Percentiles rank a stretch among this genome's conserved stretches.
phyloP scores from a whole-genome alignment of 2,329 filamentous ascomycete genomes.

The Fusarium camptoceras region DNA sequence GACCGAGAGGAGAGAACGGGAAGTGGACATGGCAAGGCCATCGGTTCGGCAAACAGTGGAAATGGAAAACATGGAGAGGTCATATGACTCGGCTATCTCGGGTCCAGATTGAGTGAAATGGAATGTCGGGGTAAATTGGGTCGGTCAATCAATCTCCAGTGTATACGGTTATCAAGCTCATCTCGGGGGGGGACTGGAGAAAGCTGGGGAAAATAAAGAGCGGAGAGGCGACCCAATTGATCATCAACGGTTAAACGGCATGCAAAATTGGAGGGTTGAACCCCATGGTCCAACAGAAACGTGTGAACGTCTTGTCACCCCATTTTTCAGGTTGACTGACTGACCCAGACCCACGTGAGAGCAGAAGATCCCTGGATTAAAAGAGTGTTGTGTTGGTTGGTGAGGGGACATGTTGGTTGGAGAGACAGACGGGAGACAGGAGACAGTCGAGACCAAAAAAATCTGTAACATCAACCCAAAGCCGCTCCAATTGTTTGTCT shows the following conservation, averaged over 20 bases:
- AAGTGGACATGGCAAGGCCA: not conserved
- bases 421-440: not conserved
- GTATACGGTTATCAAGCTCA: conserved; percentile 31
- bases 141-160: conserved; percentile 6
- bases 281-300: conserved; percentile 8
- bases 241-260: conserved; percentile 6
- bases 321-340: conserved; percentile 5
- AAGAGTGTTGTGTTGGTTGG: not conserved
- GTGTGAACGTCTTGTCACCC: conserved; percentile 1
- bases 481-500: conserved; percentile 18
- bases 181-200: conserved; percentile 14
- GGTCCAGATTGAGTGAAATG: not conserved
- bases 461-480: conserved; percentile 14
- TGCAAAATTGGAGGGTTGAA: conserved; percentile 22
- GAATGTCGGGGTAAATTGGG: not conserved
- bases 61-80: not conserved
- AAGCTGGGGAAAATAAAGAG: conserved; percentile 17
- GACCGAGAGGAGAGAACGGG: conserved; percentile 4
- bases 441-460: conserved; percentile 2
- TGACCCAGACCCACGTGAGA: conserved; percentile 25
- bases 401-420: not conserved
- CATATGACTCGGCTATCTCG: not conserved
- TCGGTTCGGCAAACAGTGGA: not conserved
- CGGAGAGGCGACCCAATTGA: conserved; percentile 24
- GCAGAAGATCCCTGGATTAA: not conserved